Base-by-base conservation (phyloP, 139 green algal species). In the Chlamydomonas schloesseri region DNA sequence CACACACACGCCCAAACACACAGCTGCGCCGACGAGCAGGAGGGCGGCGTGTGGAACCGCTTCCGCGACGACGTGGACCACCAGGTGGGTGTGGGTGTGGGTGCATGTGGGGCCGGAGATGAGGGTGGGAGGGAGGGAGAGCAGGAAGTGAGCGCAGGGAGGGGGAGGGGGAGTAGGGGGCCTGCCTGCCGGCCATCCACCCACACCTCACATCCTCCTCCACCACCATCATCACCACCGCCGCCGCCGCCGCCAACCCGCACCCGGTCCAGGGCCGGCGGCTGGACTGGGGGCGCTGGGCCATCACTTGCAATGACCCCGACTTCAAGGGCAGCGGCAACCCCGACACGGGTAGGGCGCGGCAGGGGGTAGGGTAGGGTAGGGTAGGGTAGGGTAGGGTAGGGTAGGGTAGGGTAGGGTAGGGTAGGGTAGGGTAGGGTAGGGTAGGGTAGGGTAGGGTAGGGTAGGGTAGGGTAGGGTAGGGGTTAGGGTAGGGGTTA, bases 261-360 rank as follows among this genome's bases (percentile, higher is more conserved):
- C n/a, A n/a, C n/a, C n/a, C n/a, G n/a, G n/a, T n/a, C n/a, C 60
- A 73, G 42, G 67, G 81, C 37, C 58, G 47, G 0, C 42, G 37
- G 18, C 77, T 88, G 55, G 90, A 97, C 73, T 98, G 96, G 96
- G 96, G 93, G 71, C 50, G 62, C 24, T 96, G 92, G 94, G 96
- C 96, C n/a, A 97, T 99, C 86, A 93, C 93, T 60, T 76, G 88
- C 34, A 91, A 95, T 62, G 95, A 99, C 90, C 90, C 92, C 14
- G 76, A 89, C 17, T 98, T 96, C 82, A 42, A 85, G 3, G 97
- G 96, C 71, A 87, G 69, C 9, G 95, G 95, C 83, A 93, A 92
- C 80, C 88, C 89, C 14, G 94, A 97, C 87, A 96, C 86, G 10
- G 89, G 89, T 37, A 47, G 37, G 76, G 2, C n/a, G n/a, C n/a